Conservation (phyloP, 306 rosid species). For the Abrus pulchellus region DNA sequence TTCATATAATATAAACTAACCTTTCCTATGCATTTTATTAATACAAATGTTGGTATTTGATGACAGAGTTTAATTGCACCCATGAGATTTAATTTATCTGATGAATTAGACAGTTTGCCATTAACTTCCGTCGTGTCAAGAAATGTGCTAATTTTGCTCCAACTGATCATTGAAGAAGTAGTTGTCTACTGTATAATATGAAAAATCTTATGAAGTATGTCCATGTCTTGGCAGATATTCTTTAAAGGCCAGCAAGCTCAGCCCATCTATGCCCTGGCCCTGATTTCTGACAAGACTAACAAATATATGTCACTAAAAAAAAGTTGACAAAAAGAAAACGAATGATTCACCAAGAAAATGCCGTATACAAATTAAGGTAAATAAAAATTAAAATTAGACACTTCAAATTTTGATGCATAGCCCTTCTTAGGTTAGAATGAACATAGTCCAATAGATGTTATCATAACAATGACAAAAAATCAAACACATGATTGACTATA, state of each 20-base stretch:
- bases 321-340: background rate
- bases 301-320: background rate
- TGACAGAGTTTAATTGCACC: background rate
- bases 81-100: background rate
- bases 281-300: background rate
- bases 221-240: background rate
- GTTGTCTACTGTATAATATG: background rate
- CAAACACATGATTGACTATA: background rate
- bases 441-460: background rate
- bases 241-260: background rate
- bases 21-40: background rate
- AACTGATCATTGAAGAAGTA: background rate
- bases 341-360: background rate
- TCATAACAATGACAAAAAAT: background rate
- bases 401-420: background rate
- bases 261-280: background rate
- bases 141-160: background rate
- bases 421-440: background rate
- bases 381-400: background rate
- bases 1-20: background rate
- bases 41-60: background rate
- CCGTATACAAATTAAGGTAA: background rate
- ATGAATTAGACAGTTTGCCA: background rate
- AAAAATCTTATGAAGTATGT: background rate
- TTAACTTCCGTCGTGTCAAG: background rate